Evolutionary conservation across 805 yeast species (phyloP).

Genomic region (Nakazawaea ishiwadae): DNA sequence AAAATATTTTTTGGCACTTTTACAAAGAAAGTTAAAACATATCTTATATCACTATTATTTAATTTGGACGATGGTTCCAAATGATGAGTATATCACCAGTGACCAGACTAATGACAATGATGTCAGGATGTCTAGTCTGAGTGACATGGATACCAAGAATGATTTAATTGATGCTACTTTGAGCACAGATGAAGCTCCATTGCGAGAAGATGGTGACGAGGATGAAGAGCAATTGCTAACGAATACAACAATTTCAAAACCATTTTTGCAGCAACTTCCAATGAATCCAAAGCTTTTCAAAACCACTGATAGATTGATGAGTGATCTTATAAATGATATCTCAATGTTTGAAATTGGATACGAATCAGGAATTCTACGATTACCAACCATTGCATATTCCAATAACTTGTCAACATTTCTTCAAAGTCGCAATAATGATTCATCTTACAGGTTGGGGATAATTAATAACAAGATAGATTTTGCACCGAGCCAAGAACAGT

Average conservation of each 20-base stretch:
- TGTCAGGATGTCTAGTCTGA: neutral
- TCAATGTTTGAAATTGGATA: slow-evolving; percentile 21
- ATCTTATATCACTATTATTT: neutral
- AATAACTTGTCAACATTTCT: slow-evolving; percentile 18
- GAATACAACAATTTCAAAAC: neutral
- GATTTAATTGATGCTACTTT: slow-evolving; percentile 3
- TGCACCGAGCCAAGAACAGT: slow-evolving; percentile 28
- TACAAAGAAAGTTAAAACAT: neutral
- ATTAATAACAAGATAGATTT: slow-evolving; percentile 31
- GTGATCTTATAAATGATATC: slow-evolving; percentile 50
- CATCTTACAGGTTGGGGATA: slow-evolving; percentile 24
- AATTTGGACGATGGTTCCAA: slow-evolving; percentile 2
- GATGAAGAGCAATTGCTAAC: no score
- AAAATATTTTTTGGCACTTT: neutral
- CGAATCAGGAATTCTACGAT: slow-evolving; percentile 22
- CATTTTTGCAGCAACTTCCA: slow-evolving; percentile 1
- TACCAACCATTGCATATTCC: slow-evolving; percentile 32
- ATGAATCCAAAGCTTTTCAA: slow-evolving; percentile 36
- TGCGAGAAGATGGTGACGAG: slow-evolving; percentile 1
- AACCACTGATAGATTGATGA: slow-evolving; percentile 63
- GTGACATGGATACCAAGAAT: slow-evolving; percentile 4
- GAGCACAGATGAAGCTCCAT: slow-evolving; percentile 1
- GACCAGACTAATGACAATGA: neutral
- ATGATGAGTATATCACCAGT: neutral
- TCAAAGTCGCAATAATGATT: slow-evolving; percentile 14